A percentile compares a stretch with the other conserved stretches of the same genome.
Evolutionary conservation across 2,329 filamentous ascomycete species (phyloP).

Genomic region (Orbilia quercus): DNA sequence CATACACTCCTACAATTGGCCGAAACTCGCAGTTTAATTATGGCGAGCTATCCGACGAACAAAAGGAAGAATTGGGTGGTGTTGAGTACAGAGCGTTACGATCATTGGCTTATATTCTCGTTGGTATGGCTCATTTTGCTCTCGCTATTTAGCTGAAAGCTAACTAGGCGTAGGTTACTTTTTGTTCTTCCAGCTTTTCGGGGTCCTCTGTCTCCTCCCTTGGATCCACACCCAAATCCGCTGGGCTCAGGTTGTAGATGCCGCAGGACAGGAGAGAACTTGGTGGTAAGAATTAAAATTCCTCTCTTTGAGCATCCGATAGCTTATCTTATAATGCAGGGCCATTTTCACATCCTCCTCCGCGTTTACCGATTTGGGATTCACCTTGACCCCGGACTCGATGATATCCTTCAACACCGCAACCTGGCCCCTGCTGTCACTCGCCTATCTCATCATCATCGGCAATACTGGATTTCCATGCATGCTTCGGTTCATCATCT

Average conservation of each 20-base stretch:
- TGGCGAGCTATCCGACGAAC: conserved; percentile 80
- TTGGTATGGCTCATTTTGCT: conserved; percentile 62
- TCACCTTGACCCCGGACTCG: conserved; percentile 89
- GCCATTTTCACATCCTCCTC: conserved; percentile 88
- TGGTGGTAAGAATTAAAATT: conserved; percentile 75
- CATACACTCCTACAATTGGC: conserved; percentile 90
- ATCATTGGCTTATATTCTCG: conserved; percentile 80
- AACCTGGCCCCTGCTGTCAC: conserved; percentile 78
- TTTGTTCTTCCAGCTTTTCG: conserved; percentile 82
- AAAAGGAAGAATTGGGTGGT: conserved; percentile 92
- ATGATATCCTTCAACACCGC: conserved; percentile 89
- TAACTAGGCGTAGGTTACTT: conserved; percentile 71
- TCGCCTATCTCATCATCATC: conserved; percentile 88
- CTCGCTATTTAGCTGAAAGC: background rate
- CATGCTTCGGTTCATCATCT: conserved; percentile 93
- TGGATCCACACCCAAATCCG: conserved; percentile 77
- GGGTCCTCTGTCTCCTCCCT: conserved; percentile 77
- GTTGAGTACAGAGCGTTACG: conserved; percentile 96
- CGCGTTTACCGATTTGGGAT: conserved; percentile 94
- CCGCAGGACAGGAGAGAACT: conserved; percentile 71
- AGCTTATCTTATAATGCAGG: conserved; percentile 61
- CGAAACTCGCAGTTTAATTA: conserved; percentile 88
- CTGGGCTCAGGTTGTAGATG: conserved; percentile 75
- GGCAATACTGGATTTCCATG: conserved; percentile 96
- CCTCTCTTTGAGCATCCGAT: too few species aligned